Evolutionary conservation across 2,329 filamentous ascomycete genomes (phyloP), one percentile per base, ranked within the genome.

Genomic region (Didymella keratinophila): DNA sequence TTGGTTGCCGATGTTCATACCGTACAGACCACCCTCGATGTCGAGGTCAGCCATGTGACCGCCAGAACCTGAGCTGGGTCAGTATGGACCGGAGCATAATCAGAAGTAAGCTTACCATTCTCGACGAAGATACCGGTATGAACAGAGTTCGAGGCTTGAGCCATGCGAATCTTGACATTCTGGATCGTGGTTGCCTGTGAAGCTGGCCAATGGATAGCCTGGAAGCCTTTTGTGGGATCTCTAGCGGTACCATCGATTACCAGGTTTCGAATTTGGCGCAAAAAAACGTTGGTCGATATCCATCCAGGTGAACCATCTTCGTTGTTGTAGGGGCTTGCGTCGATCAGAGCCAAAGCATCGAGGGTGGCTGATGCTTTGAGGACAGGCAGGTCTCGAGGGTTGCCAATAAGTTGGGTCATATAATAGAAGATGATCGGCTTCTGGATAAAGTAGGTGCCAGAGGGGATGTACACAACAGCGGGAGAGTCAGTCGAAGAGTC

Each of bases 201-300:
- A 21, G 78, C 78, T 12, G 78, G 79, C 80, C 80, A 82, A 58
- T 82, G 80, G 27, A 82, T 78, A 57, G 78, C 79, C 21, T 83
- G 79, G 2, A 82, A 81, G 2, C 78, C 73, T 12, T 72, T 78
- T 4, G 73, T 67, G 0, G 82, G 71, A 43, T 81, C 76, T 3
- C 86, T 79, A 6, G 77, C 76, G 2, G 83, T 86, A 34, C 83
- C 75, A 69, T 91, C 88, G n/a, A 77, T 73, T 56, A 87, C 79
- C 56, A 92, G 80, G 68, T 92, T 91, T 10, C 87, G 81, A 57
- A 91, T 83, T 62, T 87, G 84, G 30, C 87, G 81, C 66, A 82
- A 85, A 72, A 91, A 91, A 10, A 89, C 81, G 65, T 86, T 88
- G 41, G 86, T 86, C 0, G 85, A 81, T 2, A 70, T 73, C 78